These are phyloP conservation scores for Suillus alpinus DNA, from an alignment of 768 basidiomycete species.

Conservation along the genomic window DNA sequence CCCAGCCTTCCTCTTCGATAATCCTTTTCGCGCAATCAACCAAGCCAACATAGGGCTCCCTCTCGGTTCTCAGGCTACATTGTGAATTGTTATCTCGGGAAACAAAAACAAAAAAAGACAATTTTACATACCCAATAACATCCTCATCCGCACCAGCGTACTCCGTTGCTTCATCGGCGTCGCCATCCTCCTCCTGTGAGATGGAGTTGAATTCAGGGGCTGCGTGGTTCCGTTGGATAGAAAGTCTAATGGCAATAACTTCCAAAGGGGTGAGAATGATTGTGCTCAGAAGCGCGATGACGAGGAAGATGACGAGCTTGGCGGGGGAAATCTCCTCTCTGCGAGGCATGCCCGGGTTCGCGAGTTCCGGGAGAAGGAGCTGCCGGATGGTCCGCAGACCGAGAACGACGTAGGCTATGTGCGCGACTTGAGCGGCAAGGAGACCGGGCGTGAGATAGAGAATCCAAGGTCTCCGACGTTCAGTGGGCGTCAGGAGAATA, in stretches of 20 bases:
- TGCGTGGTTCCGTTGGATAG: slow-evolving; percentile 83
- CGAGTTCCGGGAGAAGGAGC: slow-evolving; percentile 57
- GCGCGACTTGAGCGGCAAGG: slow-evolving; percentile 40
- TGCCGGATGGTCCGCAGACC: slow-evolving; percentile 42
- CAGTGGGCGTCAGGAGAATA: slow-evolving; percentile 75
- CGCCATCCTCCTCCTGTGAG: slow-evolving; percentile 68
- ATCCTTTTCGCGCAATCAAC: slow-evolving; percentile 76
- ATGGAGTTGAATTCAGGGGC: slow-evolving; percentile 73
- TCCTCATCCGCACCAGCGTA: slow-evolving; percentile 75
- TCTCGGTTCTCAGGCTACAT: slow-evolving; percentile 66
- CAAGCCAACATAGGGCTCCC: slow-evolving; percentile 75
- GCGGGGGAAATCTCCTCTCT: slow-evolving; percentile 44
- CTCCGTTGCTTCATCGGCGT: slow-evolving; percentile 56
- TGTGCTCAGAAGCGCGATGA: slow-evolving; percentile 55
- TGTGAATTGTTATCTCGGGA: background rate
- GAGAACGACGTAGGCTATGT: slow-evolving; percentile 45
- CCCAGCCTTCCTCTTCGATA: slow-evolving; percentile 73
- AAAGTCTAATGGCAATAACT: slow-evolving; percentile 73
- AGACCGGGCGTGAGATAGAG: slow-evolving; percentile 78
- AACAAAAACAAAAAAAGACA: background rate
- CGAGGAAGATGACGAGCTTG: slow-evolving; percentile 54
- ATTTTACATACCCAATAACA: slow-evolving; percentile 68
- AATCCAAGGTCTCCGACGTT: slow-evolving; percentile 75
- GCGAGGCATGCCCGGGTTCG: slow-evolving; percentile 29
- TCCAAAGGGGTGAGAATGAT: slow-evolving; percentile 70